These are phyloP conservation scores for Mortierella sp. DNA, from an alignment of 371 early-diverging fungal genomes.

Conservation along the genomic window DNA sequence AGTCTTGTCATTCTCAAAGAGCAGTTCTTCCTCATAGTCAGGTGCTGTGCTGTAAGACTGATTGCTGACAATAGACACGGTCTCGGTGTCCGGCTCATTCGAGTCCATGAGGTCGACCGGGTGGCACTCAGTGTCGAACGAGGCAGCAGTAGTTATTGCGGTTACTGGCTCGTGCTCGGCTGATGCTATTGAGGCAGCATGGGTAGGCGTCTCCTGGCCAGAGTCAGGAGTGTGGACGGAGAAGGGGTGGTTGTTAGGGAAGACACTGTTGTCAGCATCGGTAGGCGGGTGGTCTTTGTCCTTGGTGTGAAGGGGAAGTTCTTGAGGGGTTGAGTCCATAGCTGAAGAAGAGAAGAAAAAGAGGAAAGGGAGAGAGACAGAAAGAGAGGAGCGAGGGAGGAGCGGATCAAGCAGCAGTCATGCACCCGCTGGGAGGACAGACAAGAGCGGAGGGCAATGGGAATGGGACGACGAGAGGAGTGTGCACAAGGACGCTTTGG, in stretches of 20 bases:
- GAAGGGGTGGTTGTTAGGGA: background rate
- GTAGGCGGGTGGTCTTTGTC: too few relatives aligned
- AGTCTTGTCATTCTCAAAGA: background rate
- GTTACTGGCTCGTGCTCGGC: too few relatives aligned
- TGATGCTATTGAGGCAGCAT: background rate
- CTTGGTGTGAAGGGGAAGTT: background rate
- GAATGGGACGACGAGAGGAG: too few relatives aligned
- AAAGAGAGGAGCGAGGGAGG: too few relatives aligned
- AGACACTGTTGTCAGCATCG: background rate
- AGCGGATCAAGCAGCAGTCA: too few relatives aligned
- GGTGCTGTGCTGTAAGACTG: slow-evolving; percentile 5
- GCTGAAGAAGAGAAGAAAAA: background rate
- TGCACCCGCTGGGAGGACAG: too few relatives aligned
- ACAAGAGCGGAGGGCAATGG: too few relatives aligned
- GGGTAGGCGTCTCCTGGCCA: background rate
- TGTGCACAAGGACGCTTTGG: too few relatives aligned
- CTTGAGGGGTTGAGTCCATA: too few relatives aligned
- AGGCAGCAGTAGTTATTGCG: too few relatives aligned
- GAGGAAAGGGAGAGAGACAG: background rate
- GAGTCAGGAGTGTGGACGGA: background rate
- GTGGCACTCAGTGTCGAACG: too few relatives aligned
- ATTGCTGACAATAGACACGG: slow-evolving; percentile 2
- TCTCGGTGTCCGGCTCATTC: background rate
- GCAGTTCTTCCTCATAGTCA: slow-evolving; percentile 1
- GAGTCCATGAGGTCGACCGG: background rate